Evolutionary conservation across 192 early-diverging fungal species (phyloP).

Genomic region (Coemansia javaensis): DNA sequence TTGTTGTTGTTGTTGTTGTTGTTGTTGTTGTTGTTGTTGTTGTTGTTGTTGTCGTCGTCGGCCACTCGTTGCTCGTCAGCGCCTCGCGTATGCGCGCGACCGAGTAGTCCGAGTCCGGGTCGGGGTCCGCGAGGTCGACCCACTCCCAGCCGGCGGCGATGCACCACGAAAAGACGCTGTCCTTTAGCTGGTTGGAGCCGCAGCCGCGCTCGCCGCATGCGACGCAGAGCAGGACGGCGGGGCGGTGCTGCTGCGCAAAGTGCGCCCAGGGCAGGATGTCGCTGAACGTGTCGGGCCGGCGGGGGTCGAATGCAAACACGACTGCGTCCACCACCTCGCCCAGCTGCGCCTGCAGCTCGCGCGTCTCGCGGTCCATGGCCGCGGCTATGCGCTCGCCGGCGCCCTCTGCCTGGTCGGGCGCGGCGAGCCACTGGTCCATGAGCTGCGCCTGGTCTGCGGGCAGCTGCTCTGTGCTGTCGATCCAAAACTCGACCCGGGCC

Average conservation of each 20-base stretch:
- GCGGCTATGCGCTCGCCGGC: neutral
- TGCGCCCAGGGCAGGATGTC: conserved; percentile 45
- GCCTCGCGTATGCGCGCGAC: conserved; percentile 32
- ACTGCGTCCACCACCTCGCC: conserved; percentile 39
- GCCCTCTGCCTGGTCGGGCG: conserved; percentile 1
- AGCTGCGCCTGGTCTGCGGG: conserved; percentile 6
- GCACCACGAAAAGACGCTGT: conserved; percentile 39
- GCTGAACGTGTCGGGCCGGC: conserved; percentile 13
- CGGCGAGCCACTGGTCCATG: conserved; percentile 30
- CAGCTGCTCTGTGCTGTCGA: conserved; percentile 35
- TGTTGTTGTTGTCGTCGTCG: conserved; percentile 18
- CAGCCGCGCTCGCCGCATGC: neutral
- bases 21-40: neutral
- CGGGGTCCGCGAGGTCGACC: conserved; percentile 42
- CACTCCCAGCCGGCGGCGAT: conserved; percentile 41
- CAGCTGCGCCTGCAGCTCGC: conserved; percentile 26
- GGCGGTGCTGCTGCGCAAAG: conserved; percentile 13
- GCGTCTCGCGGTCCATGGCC: conserved; percentile 11
- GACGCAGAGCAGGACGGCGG: conserved; percentile 31
- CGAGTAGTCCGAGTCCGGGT: conserved; percentile 36
- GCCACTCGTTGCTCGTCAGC: conserved; percentile 38
- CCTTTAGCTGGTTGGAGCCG: conserved; percentile 1
- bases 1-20: conserved; percentile 3
- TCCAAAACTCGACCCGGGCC: conserved; percentile 36
- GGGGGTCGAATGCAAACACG: conserved; percentile 33